These are phyloP conservation scores for Wickerhamiella alocasiicola DNA, from an alignment of 805 yeast species.

Conservation along the genomic window DNA sequence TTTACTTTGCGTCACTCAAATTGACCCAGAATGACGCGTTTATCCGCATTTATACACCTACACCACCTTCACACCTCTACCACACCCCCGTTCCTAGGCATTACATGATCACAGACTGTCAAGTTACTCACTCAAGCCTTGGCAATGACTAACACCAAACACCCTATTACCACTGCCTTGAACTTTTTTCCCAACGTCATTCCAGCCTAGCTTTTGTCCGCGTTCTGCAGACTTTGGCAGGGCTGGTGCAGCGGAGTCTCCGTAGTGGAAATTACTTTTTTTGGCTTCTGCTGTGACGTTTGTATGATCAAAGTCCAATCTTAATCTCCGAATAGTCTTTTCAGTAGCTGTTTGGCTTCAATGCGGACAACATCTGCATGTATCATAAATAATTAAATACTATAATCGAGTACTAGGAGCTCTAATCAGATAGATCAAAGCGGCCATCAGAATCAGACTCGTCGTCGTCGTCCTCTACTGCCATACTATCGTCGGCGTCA, in stretches of 20 bases:
- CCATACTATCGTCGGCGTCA: slow-evolving; percentile 5
- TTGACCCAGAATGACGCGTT: too few species aligned
- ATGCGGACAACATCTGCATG: slow-evolving; percentile 20
- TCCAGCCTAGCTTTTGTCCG: not conserved
- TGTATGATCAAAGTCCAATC: slow-evolving; percentile 19
- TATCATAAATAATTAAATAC: not conserved
- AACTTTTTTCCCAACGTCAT: too few species aligned
- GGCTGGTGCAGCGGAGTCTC: slow-evolving; percentile 1
- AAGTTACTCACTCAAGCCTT: too few species aligned
- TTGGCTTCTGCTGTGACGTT: too few species aligned
- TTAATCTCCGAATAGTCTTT: slow-evolving; percentile 23
- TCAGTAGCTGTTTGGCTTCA: slow-evolving; percentile 21
- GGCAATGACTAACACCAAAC: too few species aligned
- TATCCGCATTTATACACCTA: too few species aligned
- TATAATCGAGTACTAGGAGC: too few species aligned
- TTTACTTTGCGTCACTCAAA: too few species aligned
- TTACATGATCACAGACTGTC: too few species aligned
- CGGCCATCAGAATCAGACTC: not conserved
- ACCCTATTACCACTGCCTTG: too few species aligned
- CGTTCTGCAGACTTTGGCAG: slow-evolving; percentile 4
- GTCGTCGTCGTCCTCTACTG: not conserved
- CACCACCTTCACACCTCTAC: too few species aligned
- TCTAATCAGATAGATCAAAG: slow-evolving; percentile 1
- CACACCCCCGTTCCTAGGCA: too few species aligned
- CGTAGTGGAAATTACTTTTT: not conserved